Percentiles rank a stretch among this genome's conserved stretches.
phyloP scores from a whole-genome alignment of 768 basidiomycete genomes.

The Dendrothele bispora region DNA sequence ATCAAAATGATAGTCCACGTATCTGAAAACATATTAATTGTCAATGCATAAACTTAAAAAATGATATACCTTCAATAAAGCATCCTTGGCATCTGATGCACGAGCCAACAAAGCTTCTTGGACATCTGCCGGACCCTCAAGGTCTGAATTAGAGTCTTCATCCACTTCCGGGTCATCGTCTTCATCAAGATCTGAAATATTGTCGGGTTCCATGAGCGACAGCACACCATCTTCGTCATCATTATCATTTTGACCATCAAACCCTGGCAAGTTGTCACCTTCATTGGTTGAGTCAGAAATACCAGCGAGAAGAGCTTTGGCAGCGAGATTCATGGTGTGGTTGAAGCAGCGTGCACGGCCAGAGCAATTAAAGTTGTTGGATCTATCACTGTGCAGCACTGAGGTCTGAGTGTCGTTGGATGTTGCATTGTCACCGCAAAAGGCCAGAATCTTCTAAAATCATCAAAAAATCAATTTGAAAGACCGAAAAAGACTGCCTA shows the following conservation, averaged over 20 bases:
- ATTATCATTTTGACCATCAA: background rate
- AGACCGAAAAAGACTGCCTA: background rate
- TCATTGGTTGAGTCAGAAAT: conserved; percentile 8
- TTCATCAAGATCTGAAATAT: no score
- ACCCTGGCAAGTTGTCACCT: conserved; percentile 1
- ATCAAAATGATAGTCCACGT: no score
- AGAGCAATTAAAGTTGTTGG: background rate
- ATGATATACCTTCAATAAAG: no score
- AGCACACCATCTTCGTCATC: conserved; percentile 1
- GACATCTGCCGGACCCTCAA: no score
- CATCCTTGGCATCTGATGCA: no score
- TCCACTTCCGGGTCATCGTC: no score
- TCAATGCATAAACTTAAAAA: no score
- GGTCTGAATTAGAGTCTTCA: no score
- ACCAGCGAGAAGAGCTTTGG: conserved; percentile 5
- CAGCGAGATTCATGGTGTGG: conserved; percentile 17
- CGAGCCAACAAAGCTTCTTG: no score
- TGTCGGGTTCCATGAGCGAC: conserved; percentile 5
- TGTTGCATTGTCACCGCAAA: conserved; percentile 23
- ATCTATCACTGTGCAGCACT: background rate
- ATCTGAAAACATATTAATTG: no score
- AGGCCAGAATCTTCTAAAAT: conserved; percentile 10
- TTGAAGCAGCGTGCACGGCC: conserved; percentile 13
- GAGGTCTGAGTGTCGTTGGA: conserved; percentile 13
- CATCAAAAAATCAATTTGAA: background rate